phyloP scores from a whole-genome alignment of 495 filamentous ascomycete species.

The Mytilinidion resinicola region DNA sequence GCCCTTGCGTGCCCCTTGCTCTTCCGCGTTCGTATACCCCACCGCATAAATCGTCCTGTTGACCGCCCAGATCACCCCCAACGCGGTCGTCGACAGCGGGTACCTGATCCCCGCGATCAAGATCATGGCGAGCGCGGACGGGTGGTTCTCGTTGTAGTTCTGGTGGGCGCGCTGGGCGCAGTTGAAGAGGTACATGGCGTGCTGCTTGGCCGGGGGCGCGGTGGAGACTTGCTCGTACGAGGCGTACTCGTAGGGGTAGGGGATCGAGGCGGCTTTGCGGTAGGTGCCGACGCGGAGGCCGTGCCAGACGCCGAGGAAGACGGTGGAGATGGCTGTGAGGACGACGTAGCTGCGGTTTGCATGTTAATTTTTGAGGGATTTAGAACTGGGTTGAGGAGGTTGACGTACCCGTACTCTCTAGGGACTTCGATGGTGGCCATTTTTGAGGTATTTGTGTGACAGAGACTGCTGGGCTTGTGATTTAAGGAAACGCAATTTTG shows the following conservation, averaged over 20 bases:
- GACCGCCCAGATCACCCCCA: constrained; percentile 32
- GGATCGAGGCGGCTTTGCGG: constrained; percentile 37
- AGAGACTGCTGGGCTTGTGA: too few relatives aligned
- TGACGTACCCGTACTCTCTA: constrained; percentile 37
- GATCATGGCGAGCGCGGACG: constrained; percentile 23
- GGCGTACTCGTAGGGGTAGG: constrained; percentile 34
- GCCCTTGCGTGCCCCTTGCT: constrained; percentile 25
- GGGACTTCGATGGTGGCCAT: constrained; percentile 29
- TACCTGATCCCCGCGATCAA: constrained; percentile 36
- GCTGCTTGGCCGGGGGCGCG: constrained; percentile 20
- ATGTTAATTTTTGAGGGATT: neutral
- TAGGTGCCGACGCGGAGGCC: constrained; percentile 29
- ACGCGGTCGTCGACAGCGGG: constrained; percentile 23
- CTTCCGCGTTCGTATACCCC: constrained; percentile 35
- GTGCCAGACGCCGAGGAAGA: constrained; percentile 34
- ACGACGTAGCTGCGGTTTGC: constrained; percentile 32
- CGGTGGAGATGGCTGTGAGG: constrained; percentile 30
- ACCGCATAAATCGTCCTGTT: constrained; percentile 33
- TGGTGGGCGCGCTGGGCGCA: constrained; percentile 40
- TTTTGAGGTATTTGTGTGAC: neutral
- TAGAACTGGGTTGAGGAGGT: constrained; percentile 4
- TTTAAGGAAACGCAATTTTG: too few relatives aligned
- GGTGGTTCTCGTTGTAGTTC: constrained; percentile 40
- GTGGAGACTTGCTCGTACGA: constrained; percentile 30
- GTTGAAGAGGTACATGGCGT: constrained; percentile 39